A percentile compares a stretch with the other conserved stretches of the same genome.
Conservation (phyloP, 768 basidiomycete species). For the Floccularia luteovirens region DNA sequence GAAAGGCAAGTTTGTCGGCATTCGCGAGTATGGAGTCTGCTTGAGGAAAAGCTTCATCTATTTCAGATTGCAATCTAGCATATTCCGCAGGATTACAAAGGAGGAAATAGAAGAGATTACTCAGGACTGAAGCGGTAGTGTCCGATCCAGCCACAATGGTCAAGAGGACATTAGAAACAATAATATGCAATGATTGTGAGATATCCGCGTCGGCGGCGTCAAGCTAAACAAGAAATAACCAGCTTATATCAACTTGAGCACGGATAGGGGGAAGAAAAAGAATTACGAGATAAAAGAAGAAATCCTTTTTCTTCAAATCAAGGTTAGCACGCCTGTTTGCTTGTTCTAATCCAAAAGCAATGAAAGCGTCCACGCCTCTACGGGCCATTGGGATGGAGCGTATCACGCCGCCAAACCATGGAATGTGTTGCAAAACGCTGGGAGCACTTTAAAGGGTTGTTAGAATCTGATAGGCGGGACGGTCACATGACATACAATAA, state of each 20-base stretch:
- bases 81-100: conserved; percentile 15
- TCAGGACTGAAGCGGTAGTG: conserved; percentile 18
- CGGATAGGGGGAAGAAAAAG: background rate
- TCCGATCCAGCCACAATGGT: conserved; percentile 25
- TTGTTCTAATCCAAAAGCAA: conserved; percentile 9
- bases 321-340: conserved; percentile 12
- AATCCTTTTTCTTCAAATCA: conserved; percentile 13
- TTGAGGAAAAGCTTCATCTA: conserved; percentile 13
- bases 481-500: conserved; percentile 12
- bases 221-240: conserved; percentile 4
- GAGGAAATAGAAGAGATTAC: conserved; percentile 19
- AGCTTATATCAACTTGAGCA: background rate
- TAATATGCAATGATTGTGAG: conserved; percentile 7
- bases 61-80: conserved; percentile 15
- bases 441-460: conserved; percentile 6
- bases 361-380: conserved; percentile 7
- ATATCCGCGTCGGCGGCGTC: conserved; percentile 9
- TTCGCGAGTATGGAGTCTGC: conserved; percentile 12
- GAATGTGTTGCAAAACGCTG: conserved; percentile 13
- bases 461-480: background rate
- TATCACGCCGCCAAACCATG: conserved; percentile 12
- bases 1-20: conserved; percentile 11
- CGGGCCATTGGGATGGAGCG: conserved; percentile 8
- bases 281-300: conserved; percentile 20
- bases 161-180: conserved; percentile 14